phyloP scores from a whole-genome alignment of 192 early-diverging fungal species.

The Backusella macrospora region DNA sequence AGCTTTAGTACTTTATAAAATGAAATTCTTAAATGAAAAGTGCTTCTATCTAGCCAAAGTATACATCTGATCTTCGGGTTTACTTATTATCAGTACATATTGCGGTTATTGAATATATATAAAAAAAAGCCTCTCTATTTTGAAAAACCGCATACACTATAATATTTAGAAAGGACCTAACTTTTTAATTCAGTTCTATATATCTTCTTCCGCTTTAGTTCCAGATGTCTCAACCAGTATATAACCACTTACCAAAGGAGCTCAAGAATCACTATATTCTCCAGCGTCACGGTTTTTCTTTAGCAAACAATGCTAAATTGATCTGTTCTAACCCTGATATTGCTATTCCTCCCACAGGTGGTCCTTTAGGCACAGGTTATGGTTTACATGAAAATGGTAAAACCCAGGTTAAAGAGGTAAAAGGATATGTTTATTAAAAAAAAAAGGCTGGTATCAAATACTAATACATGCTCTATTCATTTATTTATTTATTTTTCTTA shows the following conservation, averaged over 20 bases:
- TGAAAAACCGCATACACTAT: too few species aligned
- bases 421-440: neutral
- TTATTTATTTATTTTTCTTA: neutral
- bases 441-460: neutral
- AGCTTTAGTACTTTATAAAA: too few species aligned
- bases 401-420: slow-evolving; percentile 49
- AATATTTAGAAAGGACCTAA: too few species aligned
- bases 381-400: slow-evolving; percentile 56
- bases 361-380: slow-evolving; percentile 50
- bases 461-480: too few species aligned
- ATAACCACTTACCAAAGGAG: slow-evolving; percentile 26
- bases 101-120: too few species aligned
- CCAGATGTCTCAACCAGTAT: slow-evolving; percentile 9
- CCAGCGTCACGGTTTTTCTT: slow-evolving; percentile 60
- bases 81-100: too few species aligned
- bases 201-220: neutral
- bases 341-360: slow-evolving; percentile 50
- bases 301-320: slow-evolving; percentile 54
- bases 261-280: slow-evolving; percentile 47
- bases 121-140: too few species aligned
- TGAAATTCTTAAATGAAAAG: too few species aligned
- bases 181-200: too few species aligned
- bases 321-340: slow-evolving; percentile 59
- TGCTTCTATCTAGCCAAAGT: too few species aligned
- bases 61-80: too few species aligned